Percentiles rank a stretch among this genome's conserved stretches.
Evolutionary conservation across 2,329 filamentous ascomycete species (phyloP).

Genomic region (Venturia oleaginea): DNA sequence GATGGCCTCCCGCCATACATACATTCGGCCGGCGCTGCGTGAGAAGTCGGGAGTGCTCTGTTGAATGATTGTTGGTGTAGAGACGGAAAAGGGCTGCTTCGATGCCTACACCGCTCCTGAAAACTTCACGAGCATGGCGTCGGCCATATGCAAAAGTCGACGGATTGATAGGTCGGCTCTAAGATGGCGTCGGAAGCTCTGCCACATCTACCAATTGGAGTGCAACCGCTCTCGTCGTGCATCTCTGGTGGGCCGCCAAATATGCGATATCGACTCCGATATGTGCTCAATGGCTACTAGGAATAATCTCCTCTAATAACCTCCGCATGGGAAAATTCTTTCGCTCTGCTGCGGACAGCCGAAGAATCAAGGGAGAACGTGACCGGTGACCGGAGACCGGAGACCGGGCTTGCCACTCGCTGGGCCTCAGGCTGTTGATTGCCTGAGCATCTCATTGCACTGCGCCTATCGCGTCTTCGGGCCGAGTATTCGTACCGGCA

Average conservation of each 20-base stretch:
- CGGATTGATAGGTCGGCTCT: background rate
- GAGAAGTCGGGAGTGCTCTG: background rate
- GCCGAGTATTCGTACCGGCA: background rate
- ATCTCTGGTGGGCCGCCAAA: background rate
- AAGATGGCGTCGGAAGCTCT: background rate
- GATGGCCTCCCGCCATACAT: conserved; percentile 2
- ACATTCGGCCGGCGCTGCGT: background rate
- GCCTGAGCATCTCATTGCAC: no score
- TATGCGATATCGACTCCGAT: background rate
- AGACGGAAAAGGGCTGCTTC: background rate
- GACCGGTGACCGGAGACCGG: background rate
- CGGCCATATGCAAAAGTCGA: background rate
- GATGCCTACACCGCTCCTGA: background rate
- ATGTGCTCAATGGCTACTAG: no score
- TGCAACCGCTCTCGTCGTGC: background rate
- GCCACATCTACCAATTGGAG: background rate
- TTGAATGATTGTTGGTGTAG: background rate
- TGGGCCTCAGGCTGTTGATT: background rate
- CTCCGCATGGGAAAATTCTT: background rate
- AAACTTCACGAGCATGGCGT: background rate
- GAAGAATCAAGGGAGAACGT: background rate
- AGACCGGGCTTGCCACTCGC: background rate
- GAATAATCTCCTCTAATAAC: background rate
- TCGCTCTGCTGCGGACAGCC: background rate
- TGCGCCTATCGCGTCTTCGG: background rate